Conservation (phyloP, 805 yeast species). For the Nakazawaea anatomiae region DNA sequence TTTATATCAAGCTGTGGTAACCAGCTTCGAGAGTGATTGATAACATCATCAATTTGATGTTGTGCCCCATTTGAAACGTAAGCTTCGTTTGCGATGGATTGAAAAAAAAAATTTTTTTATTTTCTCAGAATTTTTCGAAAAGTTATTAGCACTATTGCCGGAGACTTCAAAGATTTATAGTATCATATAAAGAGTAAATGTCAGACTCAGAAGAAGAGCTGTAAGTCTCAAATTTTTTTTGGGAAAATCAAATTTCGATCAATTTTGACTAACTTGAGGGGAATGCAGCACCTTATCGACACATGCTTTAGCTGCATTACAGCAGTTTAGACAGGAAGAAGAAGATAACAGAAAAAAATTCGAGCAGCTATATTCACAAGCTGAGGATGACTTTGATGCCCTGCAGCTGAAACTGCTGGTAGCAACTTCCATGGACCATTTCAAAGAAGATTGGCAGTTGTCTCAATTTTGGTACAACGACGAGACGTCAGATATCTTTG, state of each 20-base stretch:
- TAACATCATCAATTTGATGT: too few species aligned
- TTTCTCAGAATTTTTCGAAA: neutral
- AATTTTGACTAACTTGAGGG: constrained; percentile 16
- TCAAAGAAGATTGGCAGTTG: constrained; percentile 90
- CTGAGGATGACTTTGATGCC: constrained; percentile 49
- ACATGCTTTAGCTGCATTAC: constrained; percentile 48
- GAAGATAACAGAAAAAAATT: constrained; percentile 49
- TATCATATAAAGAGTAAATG: neutral
- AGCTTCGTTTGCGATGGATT: too few species aligned
- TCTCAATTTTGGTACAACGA: constrained; percentile 91
- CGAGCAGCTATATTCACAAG: constrained; percentile 43
- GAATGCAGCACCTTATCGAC: constrained; percentile 36
- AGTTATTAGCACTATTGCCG: neutral
- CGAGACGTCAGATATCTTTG: constrained; percentile 61
- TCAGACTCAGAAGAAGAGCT: constrained; percentile 10
- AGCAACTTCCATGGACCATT: constrained; percentile 48
- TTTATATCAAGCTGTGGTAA: too few species aligned
- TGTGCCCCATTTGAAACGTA: too few species aligned
- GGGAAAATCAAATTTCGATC: neutral
- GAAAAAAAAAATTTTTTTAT: neutral
- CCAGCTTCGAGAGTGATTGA: too few species aligned
- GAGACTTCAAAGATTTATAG: too few species aligned
- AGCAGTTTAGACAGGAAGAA: constrained; percentile 65
- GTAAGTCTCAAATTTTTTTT: constrained; percentile 1
- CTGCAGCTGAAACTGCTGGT: constrained; percentile 5